Base-by-base conservation (phyloP, 2,329 filamentous ascomycete species). In the Botryotinia globosa region DNA sequence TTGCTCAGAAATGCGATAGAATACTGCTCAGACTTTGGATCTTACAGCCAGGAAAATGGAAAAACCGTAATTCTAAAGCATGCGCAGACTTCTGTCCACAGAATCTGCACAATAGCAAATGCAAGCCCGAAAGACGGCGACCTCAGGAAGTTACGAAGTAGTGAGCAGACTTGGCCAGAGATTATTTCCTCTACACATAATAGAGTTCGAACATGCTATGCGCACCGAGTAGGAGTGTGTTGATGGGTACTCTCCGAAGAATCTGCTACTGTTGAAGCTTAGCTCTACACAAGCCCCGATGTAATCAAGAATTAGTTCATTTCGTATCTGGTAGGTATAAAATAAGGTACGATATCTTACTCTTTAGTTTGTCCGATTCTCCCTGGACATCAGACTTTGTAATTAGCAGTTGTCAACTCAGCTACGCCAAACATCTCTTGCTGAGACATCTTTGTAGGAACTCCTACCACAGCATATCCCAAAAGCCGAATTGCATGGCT, bases 341-440 rank as follows among this genome's bases (percentile, higher is more conserved):
- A 34, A 34, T 34, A 22, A 25, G 18, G 29, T 34, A 34, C 56
- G 8, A 34, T 59, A 34, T 59, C 56, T 34, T 61, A 16, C 10
- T 34, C 9, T 4, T 34, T 34, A 2, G 10, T 6, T 34, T 58
- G 6, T 0, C 8, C 8, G 4, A 34, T 12, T 1, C 18, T 1
- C 9, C 0, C 34, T 34, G 9, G 20, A 12, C 8, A 34, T 12
- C 8, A 1, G 9, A 59, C 3, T 0, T 59, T 34, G 18, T 59
- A 20, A 4, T 22, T 25, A 18, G 20, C 32, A 22, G 18, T 58
- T 5, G 5, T 59, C 3, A 29, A 32, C 7, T 22, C 32, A 59
- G 56, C 56, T 59, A 12, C 56, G 32, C 56, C 8, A 1, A 59
- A 32, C 7, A 22, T 0, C 4, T 34, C 20, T 59, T 25, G 32